Evolutionary conservation across 2,329 filamentous ascomycete species (phyloP), one percentile per base, ranked within the genome.

Genomic region (Fusarium tanahbumbuense): DNA sequence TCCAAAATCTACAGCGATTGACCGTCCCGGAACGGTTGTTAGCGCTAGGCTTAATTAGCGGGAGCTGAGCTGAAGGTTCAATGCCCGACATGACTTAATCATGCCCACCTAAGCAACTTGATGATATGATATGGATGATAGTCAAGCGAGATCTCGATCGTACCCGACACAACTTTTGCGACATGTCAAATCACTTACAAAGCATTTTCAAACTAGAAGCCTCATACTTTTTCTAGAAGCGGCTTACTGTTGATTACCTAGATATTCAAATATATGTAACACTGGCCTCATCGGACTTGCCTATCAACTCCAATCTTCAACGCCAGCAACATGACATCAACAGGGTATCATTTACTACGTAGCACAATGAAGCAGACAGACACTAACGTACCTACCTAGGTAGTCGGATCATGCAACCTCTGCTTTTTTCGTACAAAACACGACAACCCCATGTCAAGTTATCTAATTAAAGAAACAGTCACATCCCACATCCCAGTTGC

Each of bases 31-130:
- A 25, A 52, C 23, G 32, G 49, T 20, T 41, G 32, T 41, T 52
- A 52, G 32, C 32, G 18, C 49, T 23, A 44, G 44, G 34, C 37
- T 61, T 60, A 60, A 32, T 20, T 59, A 60, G 40, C 32, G 37
- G 54, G 30, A 48, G 30, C n/a, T 52, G 20, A 53, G 55, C 46
- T 54, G 57, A 41, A 34, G 47, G 47, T 45, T 30, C 28, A 12
- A 28, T 28, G 27, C 27, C 27, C 27, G 27, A 12, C 28, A 30
- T 59, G 45, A 55, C 42, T 50, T 70, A 69, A 69, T 70, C 67
- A 70, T 70, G 48, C 49, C 67, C 44, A 47, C 53, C 56, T 64
- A 64, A 64, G 61, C 61, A 64, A 64, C n/a, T 30, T 48, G 28
- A 32, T 46, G 44, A 52, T 44, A 67, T 44, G 37, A 27, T 28